Evolutionary conservation across 345 rosid genomes (phyloP).

Genomic region (Excoecaria cochinchinensis): DNA sequence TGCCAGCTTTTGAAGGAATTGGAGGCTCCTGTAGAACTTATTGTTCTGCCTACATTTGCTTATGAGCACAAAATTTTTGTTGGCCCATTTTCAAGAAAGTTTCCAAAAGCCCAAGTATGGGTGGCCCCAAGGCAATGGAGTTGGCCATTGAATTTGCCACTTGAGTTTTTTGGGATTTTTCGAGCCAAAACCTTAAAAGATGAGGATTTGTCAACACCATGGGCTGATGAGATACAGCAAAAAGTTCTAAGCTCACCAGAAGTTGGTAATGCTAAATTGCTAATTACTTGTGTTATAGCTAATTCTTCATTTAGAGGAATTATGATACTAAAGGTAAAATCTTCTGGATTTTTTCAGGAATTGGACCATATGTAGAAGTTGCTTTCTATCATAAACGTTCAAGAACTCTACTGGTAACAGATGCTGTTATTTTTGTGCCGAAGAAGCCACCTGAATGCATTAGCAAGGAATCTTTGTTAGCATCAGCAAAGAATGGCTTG

Average conservation of each 20-base stretch:
- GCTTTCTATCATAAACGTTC: constrained; percentile 88
- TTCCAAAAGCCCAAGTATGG: constrained; percentile 84
- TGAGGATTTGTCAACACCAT: constrained; percentile 70
- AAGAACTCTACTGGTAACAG: constrained; percentile 80
- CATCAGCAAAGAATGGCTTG: constrained; percentile 89
- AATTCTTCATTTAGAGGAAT: constrained; percentile 4
- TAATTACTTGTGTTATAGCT: constrained; percentile 2
- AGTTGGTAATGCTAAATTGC: constrained; percentile 66
- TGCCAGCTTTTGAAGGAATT: constrained; percentile 83
- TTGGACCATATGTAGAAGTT: constrained; percentile 93
- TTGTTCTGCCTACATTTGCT: constrained; percentile 88
- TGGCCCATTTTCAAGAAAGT: constrained; percentile 93
- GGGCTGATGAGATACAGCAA: constrained; percentile 91
- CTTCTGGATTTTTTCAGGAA: constrained; percentile 45
- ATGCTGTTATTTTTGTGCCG: constrained; percentile 88
- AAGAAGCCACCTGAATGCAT: constrained; percentile 77
- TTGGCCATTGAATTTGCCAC: constrained; percentile 94
- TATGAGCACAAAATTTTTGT: constrained; percentile 97
- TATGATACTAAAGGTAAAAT: neutral
- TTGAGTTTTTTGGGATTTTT: constrained; percentile 89
- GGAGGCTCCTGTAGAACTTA: constrained; percentile 81
- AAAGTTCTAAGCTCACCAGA: constrained; percentile 92
- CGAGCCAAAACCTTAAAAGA: constrained; percentile 74
- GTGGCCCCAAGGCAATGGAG: constrained; percentile 99
- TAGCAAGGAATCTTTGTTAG: constrained; percentile 66